Conservation (phyloP, 78 protist species). For the Acrasis kona region DNA sequence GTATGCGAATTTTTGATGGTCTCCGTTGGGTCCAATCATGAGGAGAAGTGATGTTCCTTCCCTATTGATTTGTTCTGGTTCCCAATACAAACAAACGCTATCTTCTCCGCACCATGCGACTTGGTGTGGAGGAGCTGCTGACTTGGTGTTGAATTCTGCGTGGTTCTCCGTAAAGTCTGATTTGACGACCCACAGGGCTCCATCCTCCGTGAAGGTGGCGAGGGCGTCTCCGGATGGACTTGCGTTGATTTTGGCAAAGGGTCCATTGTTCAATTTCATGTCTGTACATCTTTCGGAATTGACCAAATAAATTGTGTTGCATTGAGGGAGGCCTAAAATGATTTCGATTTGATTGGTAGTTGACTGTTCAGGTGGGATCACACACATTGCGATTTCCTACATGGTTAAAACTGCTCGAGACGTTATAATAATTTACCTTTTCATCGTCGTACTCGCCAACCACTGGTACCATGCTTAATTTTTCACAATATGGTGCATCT, state of each 20-base stretch:
- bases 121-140: constrained; percentile 23
- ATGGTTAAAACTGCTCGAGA: no score
- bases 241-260: background rate
- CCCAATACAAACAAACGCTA: constrained; percentile 44
- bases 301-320: no score
- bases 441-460: no score
- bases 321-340: no score
- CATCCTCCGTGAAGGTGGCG: background rate
- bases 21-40: constrained; percentile 51
- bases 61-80: constrained; percentile 7
- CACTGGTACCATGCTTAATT: no score
- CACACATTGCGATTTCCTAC: no score
- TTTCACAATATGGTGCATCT: background rate
- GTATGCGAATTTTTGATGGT: background rate
- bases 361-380: no score
- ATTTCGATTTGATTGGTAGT: no score
- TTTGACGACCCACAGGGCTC: background rate
- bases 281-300: background rate
- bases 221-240: background rate
- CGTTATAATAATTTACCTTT: no score
- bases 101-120: constrained; percentile 57
- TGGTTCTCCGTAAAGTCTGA: constrained; percentile 10
- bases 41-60: constrained; percentile 17
- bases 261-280: background rate
- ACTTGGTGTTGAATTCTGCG: constrained; percentile 19